A percentile compares a stretch with the other conserved stretches of the same genome.
Evolutionary conservation across 352 stramenopile species (phyloP).

Genomic region (Globisporangium nagaii): DNA sequence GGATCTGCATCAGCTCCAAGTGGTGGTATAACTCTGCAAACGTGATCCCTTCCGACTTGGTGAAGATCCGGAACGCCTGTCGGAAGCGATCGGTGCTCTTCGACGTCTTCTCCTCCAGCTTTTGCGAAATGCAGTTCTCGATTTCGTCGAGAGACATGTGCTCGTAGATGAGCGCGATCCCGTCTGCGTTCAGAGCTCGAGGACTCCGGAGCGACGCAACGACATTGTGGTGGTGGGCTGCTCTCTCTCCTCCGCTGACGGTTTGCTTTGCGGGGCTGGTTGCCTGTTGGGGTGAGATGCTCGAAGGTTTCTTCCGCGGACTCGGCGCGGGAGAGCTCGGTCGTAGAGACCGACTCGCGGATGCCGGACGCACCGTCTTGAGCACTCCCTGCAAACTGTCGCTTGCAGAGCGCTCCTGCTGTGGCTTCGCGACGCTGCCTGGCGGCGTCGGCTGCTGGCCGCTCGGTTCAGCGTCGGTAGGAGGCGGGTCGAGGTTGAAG

Average conservation of each 20-base stretch:
- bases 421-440: background rate
- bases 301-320: background rate
- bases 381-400: background rate
- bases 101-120: slow-evolving; percentile 55
- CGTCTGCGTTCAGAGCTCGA: slow-evolving; percentile 11
- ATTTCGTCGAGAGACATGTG: slow-evolving; percentile 48
- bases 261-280: background rate
- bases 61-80: slow-evolving; percentile 67
- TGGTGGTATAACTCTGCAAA: slow-evolving; percentile 55
- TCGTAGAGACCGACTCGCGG: background rate
- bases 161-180: slow-evolving; percentile 35
- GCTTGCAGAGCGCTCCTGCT: background rate
- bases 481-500: slow-evolving; percentile 14
- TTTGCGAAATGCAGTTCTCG: slow-evolving; percentile 44
- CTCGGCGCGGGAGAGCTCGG: background rate
- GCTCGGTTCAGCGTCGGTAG: background rate
- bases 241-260: background rate
- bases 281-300: background rate
- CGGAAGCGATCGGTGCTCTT: slow-evolving; percentile 39
- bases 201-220: slow-evolving; percentile 1
- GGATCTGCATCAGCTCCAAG: slow-evolving; percentile 50
- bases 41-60: slow-evolving; percentile 54
- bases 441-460: background rate
- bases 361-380: background rate
- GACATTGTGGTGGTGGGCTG: background rate